Percentiles rank a stretch among this genome's conserved stretches.
These are phyloP conservation scores for Tylopilus subfusipes DNA, from an alignment of 768 basidiomycete species.

Conservation along the genomic window DNA sequence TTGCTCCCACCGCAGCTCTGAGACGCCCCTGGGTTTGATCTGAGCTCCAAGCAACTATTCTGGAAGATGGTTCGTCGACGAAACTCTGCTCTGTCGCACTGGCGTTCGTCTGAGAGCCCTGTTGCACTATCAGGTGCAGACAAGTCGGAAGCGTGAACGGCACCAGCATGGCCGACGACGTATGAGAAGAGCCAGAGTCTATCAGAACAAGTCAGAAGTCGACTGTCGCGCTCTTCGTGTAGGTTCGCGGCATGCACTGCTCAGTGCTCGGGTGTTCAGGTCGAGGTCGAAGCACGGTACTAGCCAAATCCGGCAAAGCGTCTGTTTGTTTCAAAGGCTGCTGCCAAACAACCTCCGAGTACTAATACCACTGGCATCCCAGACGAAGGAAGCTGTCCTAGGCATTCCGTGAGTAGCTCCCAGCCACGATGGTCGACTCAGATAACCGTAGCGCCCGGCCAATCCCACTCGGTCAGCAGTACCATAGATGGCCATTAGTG, in stretches of 20 bases:
- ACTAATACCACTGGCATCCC: no score
- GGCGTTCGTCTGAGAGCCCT: slow-evolving; percentile 6
- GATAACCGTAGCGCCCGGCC: not conserved
- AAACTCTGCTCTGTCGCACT: slow-evolving; percentile 24
- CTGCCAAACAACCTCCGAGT: slow-evolving; percentile 24
- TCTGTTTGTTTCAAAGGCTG: slow-evolving; percentile 30
- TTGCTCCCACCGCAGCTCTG: slow-evolving; percentile 21
- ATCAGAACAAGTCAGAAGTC: not conserved
- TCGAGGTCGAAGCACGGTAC: not conserved
- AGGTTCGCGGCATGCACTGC: slow-evolving; percentile 7
- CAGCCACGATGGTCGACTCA: not conserved
- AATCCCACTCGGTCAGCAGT: not conserved
- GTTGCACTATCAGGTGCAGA: slow-evolving; percentile 10
- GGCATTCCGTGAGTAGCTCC: not conserved
- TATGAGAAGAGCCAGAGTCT: not conserved
- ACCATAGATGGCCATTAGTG: slow-evolving; percentile 7
- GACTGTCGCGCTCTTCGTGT: not conserved
- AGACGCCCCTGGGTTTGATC: slow-evolving; percentile 4
- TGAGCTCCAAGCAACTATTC: slow-evolving; percentile 18
- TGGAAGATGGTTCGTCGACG: slow-evolving; percentile 18
- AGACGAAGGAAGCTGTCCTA: no score
- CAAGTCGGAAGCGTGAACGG: slow-evolving; percentile 23
- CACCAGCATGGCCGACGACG: slow-evolving; percentile 21
- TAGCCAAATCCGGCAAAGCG: slow-evolving; percentile 14
- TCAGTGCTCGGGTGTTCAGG: not conserved